Evolutionary conservation across 768 basidiomycete species (phyloP), one percentile per base, ranked within the genome.

Genomic region (Obba rivulosa): DNA sequence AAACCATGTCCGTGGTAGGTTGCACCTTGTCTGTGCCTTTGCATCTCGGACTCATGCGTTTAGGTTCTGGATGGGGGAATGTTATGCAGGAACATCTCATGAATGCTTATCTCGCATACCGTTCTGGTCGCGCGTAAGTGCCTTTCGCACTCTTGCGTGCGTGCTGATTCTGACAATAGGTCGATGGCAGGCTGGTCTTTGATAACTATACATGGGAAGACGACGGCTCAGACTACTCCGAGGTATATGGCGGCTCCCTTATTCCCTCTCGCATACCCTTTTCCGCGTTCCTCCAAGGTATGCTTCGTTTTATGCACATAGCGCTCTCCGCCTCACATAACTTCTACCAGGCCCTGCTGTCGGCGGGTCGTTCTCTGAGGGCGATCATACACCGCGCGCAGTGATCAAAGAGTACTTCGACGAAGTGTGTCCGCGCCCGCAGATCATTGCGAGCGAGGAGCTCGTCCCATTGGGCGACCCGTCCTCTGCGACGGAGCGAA

Each of bases 1-100:
- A 14, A 57, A 57, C 18, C 53, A 57, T 37, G 62, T 59, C 3
- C 59, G 53, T 18, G 46, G 57, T 55, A 22, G 34, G 50, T 55
- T 22, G 11, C 13, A n/a, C 13, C 20, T 3, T 7, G 0, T n/a
- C 17, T 43, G 14, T n/a, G 2, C 10, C 13, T 13, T 8, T 11
- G 23, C n/a, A 3, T 13, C 11, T 24, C 36, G 48, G 18, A 41
- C 23, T 7, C 4, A 24, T 10, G 18, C 3, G 17, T 10, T 8
- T 20, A 78, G 78, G 57, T 8, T 69, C 72, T 37, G 83, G 82
- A 3, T 83, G 79, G 79, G 81, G 81, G 2, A 85, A 85, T 46
- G 70, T 63, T 8, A 66, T 83, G 69, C 78, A 84, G 50, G 81
- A 82, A 49, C 70, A 79, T 49, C 45, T 83, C 3, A 55, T 82